Conservation (phyloP, 2,329 filamentous ascomycete genomes). For the Stylonectria norvegica region DNA sequence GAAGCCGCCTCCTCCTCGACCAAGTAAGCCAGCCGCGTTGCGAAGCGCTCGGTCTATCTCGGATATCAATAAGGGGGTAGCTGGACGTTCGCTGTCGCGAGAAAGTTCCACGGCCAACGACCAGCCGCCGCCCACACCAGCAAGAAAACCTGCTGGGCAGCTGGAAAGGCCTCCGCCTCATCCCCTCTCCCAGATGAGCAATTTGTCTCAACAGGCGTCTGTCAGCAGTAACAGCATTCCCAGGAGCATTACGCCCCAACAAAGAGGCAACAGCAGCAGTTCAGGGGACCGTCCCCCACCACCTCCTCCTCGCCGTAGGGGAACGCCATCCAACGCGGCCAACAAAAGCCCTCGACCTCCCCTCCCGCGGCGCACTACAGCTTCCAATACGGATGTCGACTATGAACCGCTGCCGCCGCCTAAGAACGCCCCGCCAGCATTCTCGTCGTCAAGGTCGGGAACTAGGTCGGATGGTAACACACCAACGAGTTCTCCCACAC, state of each 20-base stretch:
- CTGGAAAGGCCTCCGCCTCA: slow-evolving; percentile 30
- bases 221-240: slow-evolving; percentile 16
- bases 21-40: slow-evolving; percentile 55
- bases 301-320: slow-evolving; percentile 46
- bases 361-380: slow-evolving; percentile 32
- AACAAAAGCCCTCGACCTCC: slow-evolving; percentile 17
- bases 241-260: slow-evolving; percentile 14
- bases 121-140: slow-evolving; percentile 33
- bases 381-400: slow-evolving; percentile 40
- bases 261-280: slow-evolving; percentile 13
- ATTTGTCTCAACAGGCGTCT: slow-evolving; percentile 33
- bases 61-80: slow-evolving; percentile 20
- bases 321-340: slow-evolving; percentile 35
- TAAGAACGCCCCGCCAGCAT: slow-evolving; percentile 18
- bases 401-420: slow-evolving; percentile 40
- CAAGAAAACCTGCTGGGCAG: slow-evolving; percentile 31
- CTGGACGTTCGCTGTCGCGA: slow-evolving; percentile 8
- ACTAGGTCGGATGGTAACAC: slow-evolving; percentile 32
- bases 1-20: slow-evolving; percentile 50
- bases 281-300: slow-evolving; percentile 37
- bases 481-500: slow-evolving; percentile 34
- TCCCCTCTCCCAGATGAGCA: slow-evolving; percentile 41
- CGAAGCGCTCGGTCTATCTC: slow-evolving; percentile 41
- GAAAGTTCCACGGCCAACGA: slow-evolving; percentile 13
- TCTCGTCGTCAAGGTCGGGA: slow-evolving; percentile 25